Conservation (phyloP, 148 eudicot species). For the Camellia japonica region DNA sequence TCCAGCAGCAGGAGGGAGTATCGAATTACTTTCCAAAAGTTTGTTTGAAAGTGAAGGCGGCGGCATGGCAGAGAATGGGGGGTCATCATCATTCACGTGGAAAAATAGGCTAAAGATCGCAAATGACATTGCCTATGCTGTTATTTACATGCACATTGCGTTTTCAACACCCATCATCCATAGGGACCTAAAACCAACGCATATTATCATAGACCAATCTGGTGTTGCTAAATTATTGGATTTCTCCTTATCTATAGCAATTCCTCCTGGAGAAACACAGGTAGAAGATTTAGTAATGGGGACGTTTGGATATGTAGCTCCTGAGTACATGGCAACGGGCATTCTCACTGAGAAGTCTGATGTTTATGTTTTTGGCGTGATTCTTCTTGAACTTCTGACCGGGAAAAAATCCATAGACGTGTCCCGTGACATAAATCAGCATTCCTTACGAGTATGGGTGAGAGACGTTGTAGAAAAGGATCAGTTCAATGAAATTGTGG, state of each 20-base stretch:
- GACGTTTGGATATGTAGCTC: background rate
- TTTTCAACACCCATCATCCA: background rate
- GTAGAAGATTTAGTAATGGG: background rate
- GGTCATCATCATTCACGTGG: background rate
- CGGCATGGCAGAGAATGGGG: no score
- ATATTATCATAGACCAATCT: slow-evolving; percentile 3
- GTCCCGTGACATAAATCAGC: no score
- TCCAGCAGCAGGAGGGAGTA: background rate
- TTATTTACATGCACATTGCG: slow-evolving; percentile 16
- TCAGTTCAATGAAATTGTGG: background rate
- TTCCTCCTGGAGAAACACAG: slow-evolving; percentile 19
- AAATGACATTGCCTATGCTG: background rate
- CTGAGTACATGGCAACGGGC: background rate
- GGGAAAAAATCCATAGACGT: background rate
- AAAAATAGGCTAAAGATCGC: slow-evolving; percentile 13
- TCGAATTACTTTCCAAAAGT: background rate
- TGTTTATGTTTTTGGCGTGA: slow-evolving; percentile 21
- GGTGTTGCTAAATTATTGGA: slow-evolving; percentile 15
- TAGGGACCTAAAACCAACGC: background rate
- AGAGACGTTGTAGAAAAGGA: no score
- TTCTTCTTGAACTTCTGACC: slow-evolving; percentile 12
- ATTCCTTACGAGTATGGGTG: no score
- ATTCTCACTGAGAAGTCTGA: slow-evolving; percentile 10
- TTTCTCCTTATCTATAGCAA: slow-evolving; percentile 16
- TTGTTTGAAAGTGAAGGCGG: no score